phyloP scores from a whole-genome alignment of 495 filamentous ascomycete genomes.

The Podospora australis region DNA sequence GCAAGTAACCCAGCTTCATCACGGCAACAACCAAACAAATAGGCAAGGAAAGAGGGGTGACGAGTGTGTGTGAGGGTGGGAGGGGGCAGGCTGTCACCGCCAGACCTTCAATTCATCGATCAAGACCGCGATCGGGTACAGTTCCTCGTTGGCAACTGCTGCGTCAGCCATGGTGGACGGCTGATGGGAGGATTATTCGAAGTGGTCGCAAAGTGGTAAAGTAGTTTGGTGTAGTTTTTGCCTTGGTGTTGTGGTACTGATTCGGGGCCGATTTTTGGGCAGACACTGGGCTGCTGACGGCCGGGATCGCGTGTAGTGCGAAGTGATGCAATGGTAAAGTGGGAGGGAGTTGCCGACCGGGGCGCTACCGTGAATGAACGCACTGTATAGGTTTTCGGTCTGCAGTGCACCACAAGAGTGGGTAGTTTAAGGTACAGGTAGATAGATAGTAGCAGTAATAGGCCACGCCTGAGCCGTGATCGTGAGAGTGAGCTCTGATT shows the following conservation, averaged over 20 bases:
- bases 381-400: neutral
- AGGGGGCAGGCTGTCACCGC: conserved; percentile 18
- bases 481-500: too few relatives aligned
- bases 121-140: conserved; percentile 97
- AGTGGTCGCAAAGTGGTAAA: too few relatives aligned
- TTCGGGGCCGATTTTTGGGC: conserved; percentile 16
- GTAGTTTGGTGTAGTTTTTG: neutral
- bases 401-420: too few relatives aligned
- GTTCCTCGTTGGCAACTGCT: conserved; percentile 73
- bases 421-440: too few relatives aligned
- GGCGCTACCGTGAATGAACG: conserved; percentile 6
- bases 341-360: conserved; percentile 12
- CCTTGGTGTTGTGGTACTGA: conserved; percentile 7
- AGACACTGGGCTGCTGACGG: conserved; percentile 15
- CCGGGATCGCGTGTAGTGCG: conserved; percentile 25
- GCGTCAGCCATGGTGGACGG: conserved; percentile 49
- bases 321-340: conserved; percentile 30
- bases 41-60: too few relatives aligned
- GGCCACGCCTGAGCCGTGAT: too few relatives aligned
- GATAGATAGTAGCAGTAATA: too few relatives aligned
- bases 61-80: too few relatives aligned
- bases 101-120: conserved; percentile 98
- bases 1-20: conserved; percentile 3
- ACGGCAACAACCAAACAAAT: too few relatives aligned
- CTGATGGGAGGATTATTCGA: conserved; percentile 10